Conservation (phyloP, 2,329 filamentous ascomycete genomes). For the Pseudogymnoascus sp. region DNA sequence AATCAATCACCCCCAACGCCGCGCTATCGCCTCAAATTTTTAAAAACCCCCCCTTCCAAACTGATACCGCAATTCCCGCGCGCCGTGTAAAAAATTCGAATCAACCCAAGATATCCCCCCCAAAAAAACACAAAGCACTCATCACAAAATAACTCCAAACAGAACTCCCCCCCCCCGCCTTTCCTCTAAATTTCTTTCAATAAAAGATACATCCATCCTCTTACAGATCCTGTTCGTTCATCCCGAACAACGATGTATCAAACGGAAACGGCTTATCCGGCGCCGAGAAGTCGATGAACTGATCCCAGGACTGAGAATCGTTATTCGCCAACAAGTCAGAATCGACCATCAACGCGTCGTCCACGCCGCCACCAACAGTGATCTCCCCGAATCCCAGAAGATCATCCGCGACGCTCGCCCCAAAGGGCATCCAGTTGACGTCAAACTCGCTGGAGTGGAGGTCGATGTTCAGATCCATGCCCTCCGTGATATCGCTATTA, state of each 20-base stretch:
- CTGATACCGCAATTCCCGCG: neutral
- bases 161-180: conserved; percentile 7
- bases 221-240: conserved; percentile 26
- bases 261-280: conserved; percentile 46
- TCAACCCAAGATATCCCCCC: conserved; percentile 12
- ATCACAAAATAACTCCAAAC: conserved; percentile 13
- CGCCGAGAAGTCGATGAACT: conserved; percentile 35
- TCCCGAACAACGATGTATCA: conserved; percentile 37
- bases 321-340: conserved; percentile 20
- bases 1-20: neutral
- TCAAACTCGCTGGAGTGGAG: conserved; percentile 26
- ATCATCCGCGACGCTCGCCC: conserved; percentile 33
- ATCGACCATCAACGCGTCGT: conserved; percentile 23
- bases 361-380: conserved; percentile 19
- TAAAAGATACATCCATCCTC: conserved; percentile 10
- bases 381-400: conserved; percentile 35
- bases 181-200: conserved; percentile 15
- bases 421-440: conserved; percentile 38
- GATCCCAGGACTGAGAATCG: conserved; percentile 36
- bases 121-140: conserved; percentile 9
- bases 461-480: conserved; percentile 43
- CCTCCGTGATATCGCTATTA: conserved; percentile 53
- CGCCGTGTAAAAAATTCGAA: conserved; percentile 10
- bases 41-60: neutral
- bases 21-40: neutral